Conservation (phyloP, 1,139 yeast species). For the Debaryomyces sp. region DNA sequence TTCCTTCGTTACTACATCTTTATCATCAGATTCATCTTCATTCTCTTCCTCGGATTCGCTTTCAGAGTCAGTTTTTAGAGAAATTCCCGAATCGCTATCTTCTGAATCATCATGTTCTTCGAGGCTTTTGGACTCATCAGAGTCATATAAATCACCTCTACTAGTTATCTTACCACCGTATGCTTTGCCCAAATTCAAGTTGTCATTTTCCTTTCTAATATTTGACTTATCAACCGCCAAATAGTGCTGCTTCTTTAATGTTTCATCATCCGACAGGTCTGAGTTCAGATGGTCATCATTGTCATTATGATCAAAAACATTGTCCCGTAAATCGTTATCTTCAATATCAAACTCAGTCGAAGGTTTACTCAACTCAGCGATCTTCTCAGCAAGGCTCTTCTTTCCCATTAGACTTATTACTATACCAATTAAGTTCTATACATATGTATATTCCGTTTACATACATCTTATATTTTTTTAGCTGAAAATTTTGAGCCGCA, state of each 20-base stretch:
- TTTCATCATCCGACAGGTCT: conserved; percentile 36
- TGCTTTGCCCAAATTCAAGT: conserved; percentile 51
- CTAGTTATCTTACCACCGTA: conserved; percentile 68
- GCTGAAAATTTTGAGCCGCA: conserved; percentile 7
- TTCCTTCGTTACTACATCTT: conserved; percentile 13
- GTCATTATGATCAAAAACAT: conserved; percentile 24
- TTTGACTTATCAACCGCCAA: conserved; percentile 68
- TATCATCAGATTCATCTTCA: conserved; percentile 17
- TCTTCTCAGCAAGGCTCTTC: conserved; percentile 65
- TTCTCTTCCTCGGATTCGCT: conserved; percentile 16
- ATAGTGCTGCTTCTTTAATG: conserved; percentile 64
- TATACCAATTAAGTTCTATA: neutral
- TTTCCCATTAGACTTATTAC: conserved; percentile 34
- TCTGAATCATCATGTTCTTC: conserved; percentile 29
- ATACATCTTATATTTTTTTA: neutral
- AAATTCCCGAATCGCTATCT: conserved; percentile 17
- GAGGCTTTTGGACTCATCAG: conserved; percentile 19
- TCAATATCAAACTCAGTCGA: conserved; percentile 79
- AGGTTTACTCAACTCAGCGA: conserved; percentile 65
- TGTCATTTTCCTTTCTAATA: conserved; percentile 56
- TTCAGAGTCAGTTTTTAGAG: neutral
- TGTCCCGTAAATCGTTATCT: conserved; percentile 45
- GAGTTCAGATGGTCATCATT: conserved; percentile 28
- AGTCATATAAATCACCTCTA: conserved; percentile 57
- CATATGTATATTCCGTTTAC: neutral